These are phyloP conservation scores for Apiospora arundinis DNA, from an alignment of 2,329 filamentous ascomycete genomes.

Conservation along the genomic window DNA sequence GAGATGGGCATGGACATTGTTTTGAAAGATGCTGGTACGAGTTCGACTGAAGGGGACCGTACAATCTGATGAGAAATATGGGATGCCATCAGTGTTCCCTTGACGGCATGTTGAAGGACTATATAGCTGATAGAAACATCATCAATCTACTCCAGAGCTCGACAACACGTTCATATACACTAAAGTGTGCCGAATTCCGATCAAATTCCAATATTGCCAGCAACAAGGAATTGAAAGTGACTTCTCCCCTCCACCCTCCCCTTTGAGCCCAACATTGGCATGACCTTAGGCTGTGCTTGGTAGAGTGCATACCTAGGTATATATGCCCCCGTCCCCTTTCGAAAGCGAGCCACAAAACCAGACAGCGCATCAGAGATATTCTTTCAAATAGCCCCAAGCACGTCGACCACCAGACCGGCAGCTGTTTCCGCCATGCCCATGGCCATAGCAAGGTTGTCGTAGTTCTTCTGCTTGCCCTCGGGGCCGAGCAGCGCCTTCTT, in stretches of 20 bases:
- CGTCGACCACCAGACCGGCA: not conserved
- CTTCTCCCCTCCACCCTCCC: too few species aligned
- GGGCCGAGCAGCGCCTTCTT: conserved; percentile 14
- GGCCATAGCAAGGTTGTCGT: conserved; percentile 6
- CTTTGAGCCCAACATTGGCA: too few species aligned
- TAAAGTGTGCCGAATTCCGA: too few species aligned
- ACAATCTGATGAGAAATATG: not conserved
- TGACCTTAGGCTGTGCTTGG: too few species aligned
- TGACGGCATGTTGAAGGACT: not conserved
- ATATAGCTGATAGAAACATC: too few species aligned
- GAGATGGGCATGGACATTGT: conserved; percentile 45
- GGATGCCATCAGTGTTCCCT: not conserved
- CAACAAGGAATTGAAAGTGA: too few species aligned
- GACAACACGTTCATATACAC: too few species aligned
- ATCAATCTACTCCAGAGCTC: too few species aligned
- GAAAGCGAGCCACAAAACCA: not conserved
- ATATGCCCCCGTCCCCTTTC: not conserved
- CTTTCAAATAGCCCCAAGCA: not conserved
- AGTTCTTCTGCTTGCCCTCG: conserved; percentile 21
- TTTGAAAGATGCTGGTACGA: not conserved
- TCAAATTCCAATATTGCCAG: too few species aligned
- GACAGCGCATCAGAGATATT: not conserved
- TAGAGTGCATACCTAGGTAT: too few species aligned
- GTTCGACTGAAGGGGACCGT: not conserved
- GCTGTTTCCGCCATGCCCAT: not conserved